Percentiles rank a stretch among this genome's conserved stretches.
Evolutionary conservation across 1,139 yeast genomes (phyloP).

Genomic region (Hansenula sp.): DNA sequence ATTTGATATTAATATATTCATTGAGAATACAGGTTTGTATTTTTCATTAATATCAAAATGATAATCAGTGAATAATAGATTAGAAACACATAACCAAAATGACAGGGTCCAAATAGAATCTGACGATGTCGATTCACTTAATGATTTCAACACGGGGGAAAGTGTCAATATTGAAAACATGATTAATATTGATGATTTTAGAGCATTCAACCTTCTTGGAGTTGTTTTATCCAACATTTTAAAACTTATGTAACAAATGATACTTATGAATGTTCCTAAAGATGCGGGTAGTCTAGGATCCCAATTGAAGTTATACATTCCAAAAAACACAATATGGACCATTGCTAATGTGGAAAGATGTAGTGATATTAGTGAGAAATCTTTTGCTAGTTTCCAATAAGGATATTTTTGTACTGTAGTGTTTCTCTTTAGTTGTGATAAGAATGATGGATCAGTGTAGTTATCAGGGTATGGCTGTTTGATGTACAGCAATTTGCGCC

Average conservation of each 20-base stretch:
- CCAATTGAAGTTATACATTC: constrained; percentile 37
- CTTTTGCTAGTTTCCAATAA: constrained; percentile 57
- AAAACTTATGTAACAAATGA: constrained; percentile 35
- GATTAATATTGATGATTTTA: constrained; percentile 66
- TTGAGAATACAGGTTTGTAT: constrained; percentile 25
- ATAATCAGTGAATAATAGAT: constrained; percentile 20
- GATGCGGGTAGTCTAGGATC: constrained; percentile 17
- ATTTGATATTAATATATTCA: constrained; percentile 73
- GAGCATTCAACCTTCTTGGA: constrained; percentile 3
- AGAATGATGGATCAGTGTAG: constrained; percentile 76
- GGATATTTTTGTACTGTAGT: constrained; percentile 69
- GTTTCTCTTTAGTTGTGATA: constrained; percentile 74
- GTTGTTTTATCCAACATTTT: constrained; percentile 12
- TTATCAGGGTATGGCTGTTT: constrained; percentile 89
- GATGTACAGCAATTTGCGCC: constrained; percentile 88
- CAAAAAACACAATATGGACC: constrained; percentile 60
- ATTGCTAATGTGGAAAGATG: constrained; percentile 60
- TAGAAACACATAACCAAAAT: constrained; percentile 66
- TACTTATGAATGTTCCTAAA: constrained; percentile 22
- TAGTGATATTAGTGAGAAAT: constrained; percentile 62
- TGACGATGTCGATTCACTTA: constrained; percentile 84
- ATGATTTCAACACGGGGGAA: constrained; percentile 85
- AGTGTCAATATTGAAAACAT: constrained; percentile 67
- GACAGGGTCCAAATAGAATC: constrained; percentile 96
- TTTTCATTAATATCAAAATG: constrained; percentile 14